Conservation (phyloP, 2,329 filamentous ascomycete species). For the Tolypocladium cylindrosporum region DNA sequence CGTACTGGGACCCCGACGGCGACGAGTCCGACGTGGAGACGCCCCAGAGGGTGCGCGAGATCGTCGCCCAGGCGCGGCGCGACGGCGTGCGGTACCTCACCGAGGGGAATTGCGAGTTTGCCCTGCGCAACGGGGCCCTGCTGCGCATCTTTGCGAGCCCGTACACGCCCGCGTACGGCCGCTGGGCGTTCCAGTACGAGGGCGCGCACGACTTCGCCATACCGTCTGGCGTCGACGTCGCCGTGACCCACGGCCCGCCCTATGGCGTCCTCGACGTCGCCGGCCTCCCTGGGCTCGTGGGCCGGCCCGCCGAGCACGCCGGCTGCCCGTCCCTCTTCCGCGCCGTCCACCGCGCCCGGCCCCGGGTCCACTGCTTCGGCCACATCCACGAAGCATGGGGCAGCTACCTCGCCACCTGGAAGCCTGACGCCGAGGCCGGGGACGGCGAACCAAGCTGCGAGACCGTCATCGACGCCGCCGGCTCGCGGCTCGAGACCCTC, state of each 20-base stretch:
- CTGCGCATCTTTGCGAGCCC: conserved; percentile 44
- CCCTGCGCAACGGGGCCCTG: conserved; percentile 36
- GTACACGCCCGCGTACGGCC: conserved; percentile 34
- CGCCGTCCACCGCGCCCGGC: conserved; percentile 31
- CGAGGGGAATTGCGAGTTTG: conserved; percentile 38
- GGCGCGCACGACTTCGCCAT: conserved; percentile 29
- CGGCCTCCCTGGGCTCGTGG: conserved; percentile 1
- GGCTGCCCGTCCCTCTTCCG: conserved; percentile 35
- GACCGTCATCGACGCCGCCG: conserved; percentile 31
- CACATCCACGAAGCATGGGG: conserved; percentile 55
- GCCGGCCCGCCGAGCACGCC: conserved; percentile 12
- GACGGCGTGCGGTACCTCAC: conserved; percentile 34
- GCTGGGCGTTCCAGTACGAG: conserved; percentile 41
- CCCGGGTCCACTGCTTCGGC: conserved; percentile 44
- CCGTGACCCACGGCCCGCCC: conserved; percentile 46
- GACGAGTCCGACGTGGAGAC: conserved; percentile 14
- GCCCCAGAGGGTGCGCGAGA: conserved; percentile 10
- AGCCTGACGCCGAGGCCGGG: conserved; percentile 4
- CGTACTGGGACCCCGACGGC: conserved; percentile 8
- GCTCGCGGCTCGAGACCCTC: conserved; percentile 26
- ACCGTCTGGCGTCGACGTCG: conserved; percentile 28
- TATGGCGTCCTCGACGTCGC: conserved; percentile 36
- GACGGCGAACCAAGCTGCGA: background rate
- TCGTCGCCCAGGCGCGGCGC: conserved; percentile 26
- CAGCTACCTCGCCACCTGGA: conserved; percentile 42